These are phyloP conservation scores for Panicum hallii DNA, from an alignment of 202 grass and related monocot species.

Conservation along the genomic window DNA sequence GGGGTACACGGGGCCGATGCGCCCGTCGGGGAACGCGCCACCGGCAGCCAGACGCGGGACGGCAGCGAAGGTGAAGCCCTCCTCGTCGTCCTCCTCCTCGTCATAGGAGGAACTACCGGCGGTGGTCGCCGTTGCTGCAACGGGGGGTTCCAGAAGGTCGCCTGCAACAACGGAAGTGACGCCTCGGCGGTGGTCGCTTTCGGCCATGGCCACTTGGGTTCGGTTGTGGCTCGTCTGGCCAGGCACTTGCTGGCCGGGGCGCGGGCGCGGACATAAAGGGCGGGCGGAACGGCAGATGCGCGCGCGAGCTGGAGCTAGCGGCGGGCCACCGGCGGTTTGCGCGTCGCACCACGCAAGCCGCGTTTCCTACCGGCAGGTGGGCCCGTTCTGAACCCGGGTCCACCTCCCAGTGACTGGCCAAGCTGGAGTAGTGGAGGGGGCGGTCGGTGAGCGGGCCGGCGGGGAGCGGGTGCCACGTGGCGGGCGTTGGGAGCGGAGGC, in stretches of 20 bases:
- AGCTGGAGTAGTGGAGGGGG: neutral
- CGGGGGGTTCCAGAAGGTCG: neutral
- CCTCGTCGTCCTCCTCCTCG: neutral
- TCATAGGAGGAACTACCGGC: neutral
- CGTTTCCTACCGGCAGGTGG: too few species aligned
- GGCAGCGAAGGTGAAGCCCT: slow-evolving; percentile 57
- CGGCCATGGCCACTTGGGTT: slow-evolving; percentile 30
- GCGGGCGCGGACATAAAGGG: slow-evolving; percentile 27
- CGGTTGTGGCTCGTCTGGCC: neutral
- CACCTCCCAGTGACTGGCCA: neutral
- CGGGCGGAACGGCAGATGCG: slow-evolving; percentile 8
- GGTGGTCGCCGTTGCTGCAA: neutral
- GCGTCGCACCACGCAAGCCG: neutral
- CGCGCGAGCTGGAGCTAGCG: neutral
- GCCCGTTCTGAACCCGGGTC: too few species aligned
- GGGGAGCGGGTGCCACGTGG: neutral
- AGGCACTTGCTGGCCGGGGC: neutral
- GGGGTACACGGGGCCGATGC: slow-evolving; percentile 48
- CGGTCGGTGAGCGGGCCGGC: slow-evolving; percentile 16
- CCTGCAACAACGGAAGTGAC: neutral
- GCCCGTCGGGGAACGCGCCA: slow-evolving; percentile 7
- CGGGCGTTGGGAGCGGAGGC: neutral
- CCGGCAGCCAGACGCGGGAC: neutral
- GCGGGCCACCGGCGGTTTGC: neutral
- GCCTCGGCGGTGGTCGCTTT: slow-evolving; percentile 1